A percentile compares a stretch with the other conserved stretches of the same genome.
These are phyloP conservation scores for Lepidium aucheri DNA, from an alignment of 345 rosid genomes.

Conservation along the genomic window DNA sequence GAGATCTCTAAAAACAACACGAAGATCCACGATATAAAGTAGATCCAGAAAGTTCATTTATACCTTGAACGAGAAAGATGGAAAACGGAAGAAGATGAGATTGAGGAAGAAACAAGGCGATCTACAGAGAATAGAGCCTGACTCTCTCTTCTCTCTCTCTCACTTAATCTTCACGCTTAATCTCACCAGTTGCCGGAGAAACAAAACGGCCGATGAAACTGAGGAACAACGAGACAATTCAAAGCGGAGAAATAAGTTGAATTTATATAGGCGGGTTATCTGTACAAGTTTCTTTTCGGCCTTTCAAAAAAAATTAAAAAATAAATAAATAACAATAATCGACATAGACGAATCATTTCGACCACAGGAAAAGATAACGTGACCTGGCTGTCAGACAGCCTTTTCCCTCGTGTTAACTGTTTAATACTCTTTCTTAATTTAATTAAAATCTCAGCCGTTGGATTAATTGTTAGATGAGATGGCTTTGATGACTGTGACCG, in stretches of 20 bases:
- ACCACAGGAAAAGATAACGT: slow-evolving; percentile 32
- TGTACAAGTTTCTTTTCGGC: slow-evolving; percentile 12
- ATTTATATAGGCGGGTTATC: slow-evolving; percentile 31
- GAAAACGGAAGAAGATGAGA: slow-evolving; percentile 10
- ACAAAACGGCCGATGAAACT: slow-evolving; percentile 17
- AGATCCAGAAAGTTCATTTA: slow-evolving; percentile 13
- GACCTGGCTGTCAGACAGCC: slow-evolving; percentile 39
- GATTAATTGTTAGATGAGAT: slow-evolving; percentile 6
- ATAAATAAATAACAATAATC: background rate
- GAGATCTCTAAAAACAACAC: slow-evolving; percentile 12
- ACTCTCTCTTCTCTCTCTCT: background rate
- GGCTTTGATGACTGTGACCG: slow-evolving; percentile 14
- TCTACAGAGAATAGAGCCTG: background rate
- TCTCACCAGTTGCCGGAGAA: slow-evolving; percentile 24
- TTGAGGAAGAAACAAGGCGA: slow-evolving; percentile 11
- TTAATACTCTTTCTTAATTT: background rate
- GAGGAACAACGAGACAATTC: slow-evolving; percentile 21
- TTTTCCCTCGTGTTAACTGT: slow-evolving; percentile 21
- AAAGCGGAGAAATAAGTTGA: slow-evolving; percentile 4
- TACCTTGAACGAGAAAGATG: slow-evolving; percentile 22
- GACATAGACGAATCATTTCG: slow-evolving; percentile 30
- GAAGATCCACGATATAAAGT: slow-evolving; percentile 21
- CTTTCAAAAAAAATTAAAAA: slow-evolving; percentile 14
- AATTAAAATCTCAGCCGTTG: slow-evolving; percentile 24
- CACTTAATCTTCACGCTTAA: background rate